phyloP scores from a whole-genome alignment of 169 alveolate species.

The Eimeria sp. region DNA sequence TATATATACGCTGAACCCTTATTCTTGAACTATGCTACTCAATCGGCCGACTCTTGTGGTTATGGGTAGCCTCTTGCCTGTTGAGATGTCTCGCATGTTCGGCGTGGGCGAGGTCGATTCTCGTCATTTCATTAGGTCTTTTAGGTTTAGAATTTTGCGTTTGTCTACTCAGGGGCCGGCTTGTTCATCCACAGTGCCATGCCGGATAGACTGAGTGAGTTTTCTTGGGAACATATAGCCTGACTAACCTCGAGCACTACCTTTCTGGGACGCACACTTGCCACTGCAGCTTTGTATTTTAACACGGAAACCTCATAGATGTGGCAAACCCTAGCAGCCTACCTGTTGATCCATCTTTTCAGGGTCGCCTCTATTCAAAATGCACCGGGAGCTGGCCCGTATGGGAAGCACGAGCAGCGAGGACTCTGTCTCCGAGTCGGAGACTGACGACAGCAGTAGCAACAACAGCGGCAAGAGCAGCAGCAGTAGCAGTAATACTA shows the following conservation, averaged over 20 bases:
- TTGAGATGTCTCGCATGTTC: neutral
- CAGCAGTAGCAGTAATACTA: neutral
- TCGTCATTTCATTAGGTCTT: neutral
- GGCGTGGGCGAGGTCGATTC: neutral
- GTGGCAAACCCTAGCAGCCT: neutral
- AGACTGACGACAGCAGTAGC: slow-evolving; percentile 33
- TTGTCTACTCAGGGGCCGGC: slow-evolving; percentile 5
- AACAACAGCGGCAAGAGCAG: neutral
- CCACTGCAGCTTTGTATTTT: neutral
- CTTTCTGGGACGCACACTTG: neutral
- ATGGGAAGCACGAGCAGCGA: slow-evolving; percentile 72
- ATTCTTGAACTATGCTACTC: neutral
- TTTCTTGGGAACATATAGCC: neutral
- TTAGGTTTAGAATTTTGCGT: neutral
- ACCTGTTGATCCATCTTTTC: neutral
- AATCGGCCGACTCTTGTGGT: neutral
- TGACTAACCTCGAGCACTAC: neutral
- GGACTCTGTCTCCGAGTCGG: slow-evolving; percentile 62
- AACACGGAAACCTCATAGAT: neutral
- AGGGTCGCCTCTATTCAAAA: slow-evolving; percentile 65
- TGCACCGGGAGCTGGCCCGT: slow-evolving; percentile 69
- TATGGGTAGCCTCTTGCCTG: neutral
- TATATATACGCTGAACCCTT: no score
- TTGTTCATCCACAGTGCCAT: neutral
- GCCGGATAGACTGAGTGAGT: slow-evolving; percentile 25